Base-by-base conservation (phyloP, 2,329 filamentous ascomycete species). In the Penicillium sp. region DNA sequence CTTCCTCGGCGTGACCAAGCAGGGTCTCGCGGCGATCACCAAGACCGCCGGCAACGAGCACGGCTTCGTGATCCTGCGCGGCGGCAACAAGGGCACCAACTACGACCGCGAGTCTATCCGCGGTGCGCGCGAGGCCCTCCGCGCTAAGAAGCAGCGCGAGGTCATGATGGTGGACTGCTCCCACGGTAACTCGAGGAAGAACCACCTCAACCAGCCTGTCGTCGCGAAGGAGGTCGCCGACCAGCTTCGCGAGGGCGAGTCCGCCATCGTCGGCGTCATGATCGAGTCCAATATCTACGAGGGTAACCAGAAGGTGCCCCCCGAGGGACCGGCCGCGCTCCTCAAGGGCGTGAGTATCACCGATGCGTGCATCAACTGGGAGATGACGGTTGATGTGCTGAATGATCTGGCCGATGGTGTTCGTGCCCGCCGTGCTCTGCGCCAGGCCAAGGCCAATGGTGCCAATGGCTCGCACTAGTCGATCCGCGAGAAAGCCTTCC, bases 121-220 rank as follows among this genome's bases (percentile, higher is more conserved):
- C 75, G 83, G 82, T 55, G 90, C 90, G 31, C 91, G 94, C 76
- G 90, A 93, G 75, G 87, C 87, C 2, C 79, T 99, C 71, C 81
- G 79, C 66, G 90, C 91, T 79, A 96, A 96, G 86, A 88, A 88
- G 61, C 90, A 95, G 75, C 89, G 89, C 72, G 85, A 92, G 78
- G 90, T 93, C 64, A 89, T 99, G 80, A 99, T 99, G 95, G 88
- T 99, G 59, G 95, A 99, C 79, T 99, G 95, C 84, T 97, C 93
- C 22, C 95, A 99, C 75, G 95, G 95, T 58, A 99, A 99, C 83
- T 98, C 94, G 20, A 91, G 90, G 78, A 99, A 99, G 83, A 88
- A 98, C 82, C 94, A 98, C 83, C 89, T 90, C 72, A 99, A 99
- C 81, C 94, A 99, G 81, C 95, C 95, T 71, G 90, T 94, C 80